Base-by-base conservation (phyloP, 1,139 yeast species). In the Pichia sp. region DNA sequence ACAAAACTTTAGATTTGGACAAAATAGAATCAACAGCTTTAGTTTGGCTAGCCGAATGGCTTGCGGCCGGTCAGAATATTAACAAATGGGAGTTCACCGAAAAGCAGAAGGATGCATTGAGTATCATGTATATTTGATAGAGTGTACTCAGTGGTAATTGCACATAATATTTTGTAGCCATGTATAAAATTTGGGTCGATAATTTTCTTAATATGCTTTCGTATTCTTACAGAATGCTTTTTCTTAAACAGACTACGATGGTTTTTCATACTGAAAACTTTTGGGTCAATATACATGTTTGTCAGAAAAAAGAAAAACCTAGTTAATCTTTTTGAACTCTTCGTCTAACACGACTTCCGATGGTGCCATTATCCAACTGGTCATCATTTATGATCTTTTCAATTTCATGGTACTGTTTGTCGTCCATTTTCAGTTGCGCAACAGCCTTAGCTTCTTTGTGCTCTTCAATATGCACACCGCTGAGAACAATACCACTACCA, bases 401-500 rank as follows among this genome's bases (percentile, higher is more conserved):
- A 38, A 64, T 64, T 26, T 64, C 61, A 40, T 59, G 57, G 53
- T 62, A 64, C 13, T 62, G 62, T 29, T 57, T 54, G 56, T 58
- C 59, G 32, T 59, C 59, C 30, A 57, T 53, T 38, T 49, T 42
- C 41, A 53, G 45, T 4, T 45, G 51, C 13, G 31, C 42, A 31
- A 45, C 50, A 29, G 41, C 46, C 13, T 16, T 48, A 23, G 44
- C 45, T 46, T 29, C 50, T 45, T 50, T 23, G 10, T 47, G 50
- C 36, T 49, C 48, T 31, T 55, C 54, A n/a, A 65, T 56, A 32
- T 74, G 76, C 2, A 92, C 95, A 13, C 96, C 96, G 49, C 74
- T 76, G 54, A 92, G 76, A 40, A 93, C 73, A 1, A 88, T 65
- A 54, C 89, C 86, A 61, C 95, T 84, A 11, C 87, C 80, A 58